Base-by-base conservation (phyloP, 2,329 filamentous ascomycete species). In the Neofusicoccum laricinum region DNA sequence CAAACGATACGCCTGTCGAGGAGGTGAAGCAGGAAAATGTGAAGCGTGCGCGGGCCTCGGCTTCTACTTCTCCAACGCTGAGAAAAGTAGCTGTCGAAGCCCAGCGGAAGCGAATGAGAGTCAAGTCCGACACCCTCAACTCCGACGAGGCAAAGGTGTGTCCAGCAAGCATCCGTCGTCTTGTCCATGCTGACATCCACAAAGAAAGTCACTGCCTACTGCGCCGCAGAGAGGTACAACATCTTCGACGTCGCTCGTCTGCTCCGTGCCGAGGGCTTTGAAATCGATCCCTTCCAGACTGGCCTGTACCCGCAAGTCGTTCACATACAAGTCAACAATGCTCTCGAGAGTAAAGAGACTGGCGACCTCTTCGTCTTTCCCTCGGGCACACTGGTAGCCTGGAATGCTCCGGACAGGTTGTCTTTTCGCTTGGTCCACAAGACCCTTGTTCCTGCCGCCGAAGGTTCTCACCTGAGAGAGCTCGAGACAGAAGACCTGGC, bases 361-460 rank as follows among this genome's bases (percentile, higher is more conserved):
- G 93, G 93, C 38, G 95, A 99, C 78, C 87, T 98, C 58, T 98
- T 98, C 73, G 89, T 99, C 64, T 99, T 99, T 69, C 93, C 94
- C 8, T 97, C 93, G 0, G 95, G 95, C 11, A 96, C 93, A 12
- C 85, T 98, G 7, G 95, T 98, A 5, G 90, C 92, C 25, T 99
- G 95, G 95, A 91, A 91, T 4, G 83, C 97, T 1, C 89, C 92
- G 0, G 86, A 92, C 66, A 87, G 90, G 64, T 86, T 92, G 17
- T 89, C 93, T 15, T 84, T 84, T 19, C 85, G 84, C 55, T 79
- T 93, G 25, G 88, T 90, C 4, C 90, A 90, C 8, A 86, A 85
- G 64, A 88, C 90, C 36, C 82, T 98, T 12, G 84, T 91, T 19
- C 85, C 88, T 0, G 93, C 94, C 1, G 91, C 93, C 14, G 85